Percentiles rank a stretch among this genome's conserved stretches.
phyloP scores from a whole-genome alignment of 2,329 filamentous ascomycete species.

The Pseudogymnoascus verrucosus region DNA sequence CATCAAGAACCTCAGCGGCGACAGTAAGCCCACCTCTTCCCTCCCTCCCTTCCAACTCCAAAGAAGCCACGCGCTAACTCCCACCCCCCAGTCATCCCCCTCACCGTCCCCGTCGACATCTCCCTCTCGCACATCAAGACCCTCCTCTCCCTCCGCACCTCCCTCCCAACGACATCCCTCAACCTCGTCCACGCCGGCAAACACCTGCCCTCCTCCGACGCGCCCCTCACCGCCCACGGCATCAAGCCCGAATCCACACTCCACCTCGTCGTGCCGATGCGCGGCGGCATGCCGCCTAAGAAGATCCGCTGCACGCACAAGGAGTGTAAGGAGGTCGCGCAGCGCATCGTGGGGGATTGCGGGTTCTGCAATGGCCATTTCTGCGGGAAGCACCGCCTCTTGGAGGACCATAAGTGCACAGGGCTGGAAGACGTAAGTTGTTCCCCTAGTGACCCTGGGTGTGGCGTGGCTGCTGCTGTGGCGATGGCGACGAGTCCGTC shows the following conservation, averaged over 20 bases:
- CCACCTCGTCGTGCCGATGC: slow-evolving; percentile 48
- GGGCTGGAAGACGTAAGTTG: slow-evolving; percentile 75
- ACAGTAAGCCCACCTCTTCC: slow-evolving; percentile 38
- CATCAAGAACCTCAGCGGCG: slow-evolving; percentile 49
- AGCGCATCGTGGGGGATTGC: slow-evolving; percentile 94
- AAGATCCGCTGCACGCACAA: slow-evolving; percentile 83
- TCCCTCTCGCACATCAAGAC: slow-evolving; percentile 47
- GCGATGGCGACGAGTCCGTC: neutral
- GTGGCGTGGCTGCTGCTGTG: neutral
- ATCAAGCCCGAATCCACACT: slow-evolving; percentile 43
- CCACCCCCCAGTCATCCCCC: slow-evolving; percentile 41
- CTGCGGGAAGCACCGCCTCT: slow-evolving; percentile 87
- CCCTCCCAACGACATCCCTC: slow-evolving; percentile 40
- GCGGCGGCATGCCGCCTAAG: slow-evolving; percentile 56
- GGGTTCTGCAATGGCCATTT: slow-evolving; percentile 90
- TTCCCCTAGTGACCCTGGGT: slow-evolving; percentile 19
- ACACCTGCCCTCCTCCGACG: slow-evolving; percentile 38
- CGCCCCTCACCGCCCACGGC: slow-evolving; percentile 38
- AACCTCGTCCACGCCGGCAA: slow-evolving; percentile 51
- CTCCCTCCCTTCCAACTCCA: slow-evolving; percentile 9
- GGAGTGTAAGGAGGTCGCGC: slow-evolving; percentile 78
- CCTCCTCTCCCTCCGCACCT: slow-evolving; percentile 50
- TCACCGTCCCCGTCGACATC: slow-evolving; percentile 45
- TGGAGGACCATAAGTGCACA: slow-evolving; percentile 90
- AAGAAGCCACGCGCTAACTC: slow-evolving; percentile 18